Conservation (phyloP, 2,329 filamentous ascomycete genomes). For the Chaetomium sp. region DNA sequence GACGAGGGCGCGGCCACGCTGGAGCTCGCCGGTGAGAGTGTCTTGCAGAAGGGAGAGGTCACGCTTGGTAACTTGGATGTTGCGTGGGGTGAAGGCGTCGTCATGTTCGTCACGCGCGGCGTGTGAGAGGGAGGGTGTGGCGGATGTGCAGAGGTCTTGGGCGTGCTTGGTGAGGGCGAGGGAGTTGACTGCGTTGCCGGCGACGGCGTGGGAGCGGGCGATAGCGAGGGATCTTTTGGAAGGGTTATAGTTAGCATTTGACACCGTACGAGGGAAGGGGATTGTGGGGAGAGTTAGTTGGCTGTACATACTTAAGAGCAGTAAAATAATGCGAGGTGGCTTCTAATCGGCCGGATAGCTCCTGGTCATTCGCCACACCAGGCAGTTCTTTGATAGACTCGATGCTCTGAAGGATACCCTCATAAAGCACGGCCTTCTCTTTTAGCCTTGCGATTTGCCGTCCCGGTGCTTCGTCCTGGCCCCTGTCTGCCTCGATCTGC, state of each 20-base stretch:
- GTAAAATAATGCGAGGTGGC: constrained; percentile 77
- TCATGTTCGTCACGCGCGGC: constrained; percentile 26
- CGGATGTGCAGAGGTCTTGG: constrained; percentile 51
- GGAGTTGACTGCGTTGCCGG: constrained; percentile 66
- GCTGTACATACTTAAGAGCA: constrained; percentile 64
- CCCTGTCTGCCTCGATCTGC: constrained; percentile 25
- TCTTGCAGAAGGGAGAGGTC: constrained; percentile 54
- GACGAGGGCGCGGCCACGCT: constrained; percentile 78
- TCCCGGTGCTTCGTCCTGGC: constrained; percentile 60
- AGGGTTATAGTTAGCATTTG: not conserved
- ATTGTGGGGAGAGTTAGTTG: not conserved
- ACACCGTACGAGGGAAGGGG: too few relatives aligned
- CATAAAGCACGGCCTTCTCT: constrained; percentile 84
- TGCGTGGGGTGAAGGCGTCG: constrained; percentile 47
- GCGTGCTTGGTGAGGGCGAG: constrained; percentile 78
- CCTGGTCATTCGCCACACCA: constrained; percentile 77
- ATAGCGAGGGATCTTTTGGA: constrained; percentile 63
- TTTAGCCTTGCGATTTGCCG: constrained; percentile 73
- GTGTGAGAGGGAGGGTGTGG: constrained; percentile 40
- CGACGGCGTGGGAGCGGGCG: constrained; percentile 73
- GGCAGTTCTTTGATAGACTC: constrained; percentile 85
- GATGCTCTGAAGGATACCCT: constrained; percentile 83
- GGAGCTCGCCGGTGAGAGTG: constrained; percentile 64
- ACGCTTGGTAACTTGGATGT: constrained; percentile 57
- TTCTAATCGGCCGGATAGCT: constrained; percentile 70